Evolutionary conservation across 139 green algal species (phyloP), one percentile per base, ranked within the genome.

Genomic region (Micractinium sp.): DNA sequence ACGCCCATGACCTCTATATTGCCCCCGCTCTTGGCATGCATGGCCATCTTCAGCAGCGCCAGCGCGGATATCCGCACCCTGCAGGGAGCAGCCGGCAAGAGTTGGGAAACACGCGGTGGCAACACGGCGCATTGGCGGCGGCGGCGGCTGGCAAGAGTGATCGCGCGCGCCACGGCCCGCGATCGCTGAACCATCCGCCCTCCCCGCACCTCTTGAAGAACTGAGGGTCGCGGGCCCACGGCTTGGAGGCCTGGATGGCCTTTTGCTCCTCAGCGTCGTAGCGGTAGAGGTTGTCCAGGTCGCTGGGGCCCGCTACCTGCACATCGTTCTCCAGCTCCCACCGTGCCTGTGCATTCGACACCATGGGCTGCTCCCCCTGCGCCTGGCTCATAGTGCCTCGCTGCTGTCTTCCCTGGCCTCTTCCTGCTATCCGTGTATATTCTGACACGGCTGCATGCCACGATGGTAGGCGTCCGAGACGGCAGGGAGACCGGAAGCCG

Each of bases 1-100:
- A 99, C 96, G 31, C 98, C 98, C 98, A 99, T 99, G 56, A 99
- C 95, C 94, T 99, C 98, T 0, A 99, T 89, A 71, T 96, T 97
- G 56, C 97, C 98, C 1, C 98, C 98, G 19, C 96, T 98, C 56
- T 95, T 93, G 19, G 97, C 96, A 89, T 99, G 98, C 95, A 99
- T 99, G 0, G 97, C 95, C 91, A 99, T 99, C 90, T 99, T 99
- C 18, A 99, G 91, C 66, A 99, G 91, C 2, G 98, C 97, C 56
- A 99, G 92, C 2, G 97, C 97, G 0, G 97, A 99, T 67, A 99
- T 96, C 13, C 93, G 89, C 35, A 99, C 98, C 69, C 96, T 98
- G 92, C 84, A 71, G 63, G 20, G 63, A 67, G 63, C 20, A 71
- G 63, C 63, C 63, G 63, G 20, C 20, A 5, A 71, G 22, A 71